Conservation (phyloP, 495 filamentous ascomycete species). For the Aspergillus biplanus region DNA sequence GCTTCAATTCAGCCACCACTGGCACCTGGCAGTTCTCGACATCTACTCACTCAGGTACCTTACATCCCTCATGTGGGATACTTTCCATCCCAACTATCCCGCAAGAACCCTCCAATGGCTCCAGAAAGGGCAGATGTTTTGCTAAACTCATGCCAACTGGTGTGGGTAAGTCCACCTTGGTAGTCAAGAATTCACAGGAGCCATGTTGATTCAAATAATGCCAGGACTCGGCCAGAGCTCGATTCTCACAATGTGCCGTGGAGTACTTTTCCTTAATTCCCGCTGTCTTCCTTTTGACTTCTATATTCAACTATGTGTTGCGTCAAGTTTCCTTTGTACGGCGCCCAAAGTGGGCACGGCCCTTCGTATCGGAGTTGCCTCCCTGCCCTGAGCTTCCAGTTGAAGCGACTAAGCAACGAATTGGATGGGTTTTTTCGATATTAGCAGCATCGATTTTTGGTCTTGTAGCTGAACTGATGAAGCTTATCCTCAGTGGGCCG, state of each 20-base stretch:
- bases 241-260: slow-evolving; percentile 51
- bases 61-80: neutral
- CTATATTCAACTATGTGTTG: slow-evolving; percentile 43
- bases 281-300: slow-evolving; percentile 41
- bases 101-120: slow-evolving; percentile 24
- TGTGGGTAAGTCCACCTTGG: slow-evolving; percentile 24
- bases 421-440: slow-evolving; percentile 41
- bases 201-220: slow-evolving; percentile 1
- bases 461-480: slow-evolving; percentile 42
- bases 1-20: neutral
- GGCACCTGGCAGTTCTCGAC: neutral
- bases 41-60: neutral
- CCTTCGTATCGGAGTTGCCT: slow-evolving; percentile 51
- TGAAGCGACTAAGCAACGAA: slow-evolving; percentile 29
- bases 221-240: slow-evolving; percentile 55
- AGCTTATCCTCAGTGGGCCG: slow-evolving; percentile 36
- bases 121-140: slow-evolving; percentile 15
- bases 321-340: slow-evolving; percentile 28
- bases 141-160: slow-evolving; percentile 17
- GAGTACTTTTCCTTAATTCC: slow-evolving; percentile 52
- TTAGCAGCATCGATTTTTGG: slow-evolving; percentile 47
- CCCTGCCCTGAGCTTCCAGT: slow-evolving; percentile 34
- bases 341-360: slow-evolving; percentile 53
- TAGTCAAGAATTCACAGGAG: neutral
- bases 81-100: slow-evolving; percentile 21